These are phyloP conservation scores for Pythium phragmitis DNA, from an alignment of 352 stramenopile species.

Conservation along the genomic window DNA sequence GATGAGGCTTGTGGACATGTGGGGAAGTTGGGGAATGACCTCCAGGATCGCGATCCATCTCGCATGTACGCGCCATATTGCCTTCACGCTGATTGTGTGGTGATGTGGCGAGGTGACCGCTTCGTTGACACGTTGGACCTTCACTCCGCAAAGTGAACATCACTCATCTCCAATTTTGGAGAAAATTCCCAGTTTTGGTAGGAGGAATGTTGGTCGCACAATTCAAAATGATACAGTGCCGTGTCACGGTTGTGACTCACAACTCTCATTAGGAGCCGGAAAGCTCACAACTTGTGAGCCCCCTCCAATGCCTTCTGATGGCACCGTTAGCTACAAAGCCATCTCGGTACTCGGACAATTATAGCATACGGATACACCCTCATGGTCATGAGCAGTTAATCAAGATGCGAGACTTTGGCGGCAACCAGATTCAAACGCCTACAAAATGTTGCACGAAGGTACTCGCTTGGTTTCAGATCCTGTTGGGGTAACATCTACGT, in stretches of 20 bases:
- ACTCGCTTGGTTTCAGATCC: constrained; percentile 10
- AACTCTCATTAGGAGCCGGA: too few relatives aligned
- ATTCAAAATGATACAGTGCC: constrained; percentile 1
- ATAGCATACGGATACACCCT: too few relatives aligned
- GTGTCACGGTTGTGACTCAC: not conserved
- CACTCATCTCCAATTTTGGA: constrained; percentile 24
- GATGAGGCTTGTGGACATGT: constrained; percentile 25
- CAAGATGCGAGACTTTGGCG: too few relatives aligned
- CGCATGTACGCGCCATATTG: not conserved
- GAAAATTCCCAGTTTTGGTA: constrained; percentile 30
- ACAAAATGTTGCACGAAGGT: constrained; percentile 13
- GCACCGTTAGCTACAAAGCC: not conserved
- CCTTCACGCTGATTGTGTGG: not conserved
- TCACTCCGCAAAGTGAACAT: constrained; percentile 28
- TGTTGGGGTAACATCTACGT: constrained; percentile 11
- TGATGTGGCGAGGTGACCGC: constrained; percentile 3
- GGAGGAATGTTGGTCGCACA: constrained; percentile 23
- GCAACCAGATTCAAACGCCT: too few relatives aligned
- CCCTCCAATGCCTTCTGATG: not conserved
- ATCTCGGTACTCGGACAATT: too few relatives aligned
- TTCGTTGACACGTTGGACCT: constrained; percentile 27
- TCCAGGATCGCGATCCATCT: constrained; percentile 8
- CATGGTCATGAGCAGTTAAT: too few relatives aligned
- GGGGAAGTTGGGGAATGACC: constrained; percentile 28
- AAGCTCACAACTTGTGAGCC: too few relatives aligned